Evolutionary conservation across 352 stramenopile genomes (phyloP), one percentile per base, ranked within the genome.

Genomic region (Phytophthora chlamydospora): DNA sequence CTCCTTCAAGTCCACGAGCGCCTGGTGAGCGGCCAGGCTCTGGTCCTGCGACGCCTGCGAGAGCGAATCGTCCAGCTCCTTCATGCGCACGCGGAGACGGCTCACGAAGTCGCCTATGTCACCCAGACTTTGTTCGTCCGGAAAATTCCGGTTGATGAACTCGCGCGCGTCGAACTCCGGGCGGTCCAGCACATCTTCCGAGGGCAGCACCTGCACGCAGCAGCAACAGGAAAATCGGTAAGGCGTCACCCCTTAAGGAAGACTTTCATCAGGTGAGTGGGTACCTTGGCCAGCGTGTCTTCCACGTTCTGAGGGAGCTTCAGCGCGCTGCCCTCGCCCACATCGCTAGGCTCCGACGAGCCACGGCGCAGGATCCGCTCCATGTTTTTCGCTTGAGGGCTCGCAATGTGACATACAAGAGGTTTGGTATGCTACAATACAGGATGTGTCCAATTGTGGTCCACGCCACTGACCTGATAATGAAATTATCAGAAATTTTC

Each of bases 111-210:
- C 77, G 35, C 91, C 82, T 14, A 98, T 90, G 46, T 92, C 83
- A 4, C 55, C 63, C 19, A 95, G 51, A 29, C 80, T 90, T 41
- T 89, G 78, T 58, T 97, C 89, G 46, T 96, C 93, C 4, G 93
- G 89, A 42, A 98, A 98, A 41, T 96, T 94, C 31, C 89, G 76
- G 66, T 98, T 98, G 47, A 98, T 92, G 61, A 97, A 98, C 50
- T 89, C 88, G 47, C 91, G 80, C n/a, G 87, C 80, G 52, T 98
- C 88, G 68, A 98, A 98, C 63, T 97, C 88, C 5, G 86, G 76
- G 27, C 76, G 69, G 56, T 98, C 91, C 12, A 98, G 70, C 45
- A 92, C 78, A 56, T 97, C 90, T 24, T 96, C 88, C 0, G 84
- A 93, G 27, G 85, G 87, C 59, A 93, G 60, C 14, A 91, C 73